These are phyloP conservation scores for Medicago ruthenica DNA, from an alignment of 306 rosid genomes.

Conservation along the genomic window DNA sequence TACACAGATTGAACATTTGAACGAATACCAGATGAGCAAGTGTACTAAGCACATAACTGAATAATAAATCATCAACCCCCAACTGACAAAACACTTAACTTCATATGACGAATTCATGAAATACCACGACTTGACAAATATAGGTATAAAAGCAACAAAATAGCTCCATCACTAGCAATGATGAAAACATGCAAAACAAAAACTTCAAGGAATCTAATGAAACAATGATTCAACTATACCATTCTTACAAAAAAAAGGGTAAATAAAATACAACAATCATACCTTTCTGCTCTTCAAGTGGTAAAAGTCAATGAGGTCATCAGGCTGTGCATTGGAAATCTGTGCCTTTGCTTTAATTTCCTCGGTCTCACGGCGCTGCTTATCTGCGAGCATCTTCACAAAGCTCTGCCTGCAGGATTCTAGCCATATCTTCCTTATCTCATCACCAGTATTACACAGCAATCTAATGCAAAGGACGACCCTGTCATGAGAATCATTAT, in stretches of 20 bases:
- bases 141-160: neutral
- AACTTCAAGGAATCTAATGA: constrained; percentile 19
- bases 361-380: constrained; percentile 84
- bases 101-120: too few relatives aligned
- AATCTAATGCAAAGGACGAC: constrained; percentile 79
- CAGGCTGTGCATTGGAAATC: constrained; percentile 91
- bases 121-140: constrained; percentile 7
- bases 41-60: neutral
- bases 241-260: neutral
- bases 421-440: constrained; percentile 84
- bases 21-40: constrained; percentile 12
- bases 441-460: constrained; percentile 80
- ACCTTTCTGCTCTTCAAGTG: constrained; percentile 99
- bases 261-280: constrained; percentile 37
- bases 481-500: constrained; percentile 87
- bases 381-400: constrained; percentile 94
- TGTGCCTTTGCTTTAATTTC: constrained; percentile 88
- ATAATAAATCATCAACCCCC: constrained; percentile 5
- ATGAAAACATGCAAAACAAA: constrained; percentile 26
- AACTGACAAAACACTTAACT: neutral
- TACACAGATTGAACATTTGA: constrained; percentile 23
- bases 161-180: neutral
- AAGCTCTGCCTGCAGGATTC: constrained; percentile 91
- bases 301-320: constrained; percentile 96
- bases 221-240: constrained; percentile 1